Evolutionary conservation across 2,329 filamentous ascomycete species (phyloP), one percentile per base, ranked within the genome.

Genomic region (Alternaria sp.): DNA sequence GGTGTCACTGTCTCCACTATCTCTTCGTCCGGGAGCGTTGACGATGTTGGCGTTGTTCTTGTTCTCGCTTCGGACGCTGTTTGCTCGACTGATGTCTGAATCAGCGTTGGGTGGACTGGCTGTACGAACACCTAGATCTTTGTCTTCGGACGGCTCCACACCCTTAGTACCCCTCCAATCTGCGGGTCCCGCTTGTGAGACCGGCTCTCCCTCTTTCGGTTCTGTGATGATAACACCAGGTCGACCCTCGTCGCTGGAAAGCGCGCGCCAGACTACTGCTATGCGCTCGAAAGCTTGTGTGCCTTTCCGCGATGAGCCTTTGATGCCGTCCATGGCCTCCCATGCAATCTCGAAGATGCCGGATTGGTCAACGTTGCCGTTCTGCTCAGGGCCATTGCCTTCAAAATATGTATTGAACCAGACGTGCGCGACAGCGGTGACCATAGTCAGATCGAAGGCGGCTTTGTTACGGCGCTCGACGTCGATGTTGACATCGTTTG

Each of bases 401-500:
- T 98, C 95, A 71, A 98, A 98, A 79, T 89, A 98, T 2, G 89
- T 84, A 74, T 99, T 99, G 83, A 97, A 97, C 95, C 95, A 99
- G 16, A 97, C 92, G 73, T 98, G 94, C 0, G 94, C 94, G 10
- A 98, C 90, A 0, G 94, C 90, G 0, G 94, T 97, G 4, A 97
- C 93, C 89, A 98, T 92, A 0, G 92, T 93, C 1, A 93, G 91
- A 7, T 85, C 85, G 71, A 91, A 92, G 5, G 87, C 86, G 2
- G 91, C 89, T 72, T 90, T 91, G 79, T 93, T 97, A 36, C 94
- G 89, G 8, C 93, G 87, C 80, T 98, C 94, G 25, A 97, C 88
- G 51, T 93, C 90, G 66, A 98, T 91, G 76, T 97, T 97, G 68
- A 98, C 85, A 74, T 98, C 95, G 76, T 90, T 93, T 48, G 89